Conservation (phyloP, 1,284 basidiomycete species). For the Ustilago loliicola region DNA sequence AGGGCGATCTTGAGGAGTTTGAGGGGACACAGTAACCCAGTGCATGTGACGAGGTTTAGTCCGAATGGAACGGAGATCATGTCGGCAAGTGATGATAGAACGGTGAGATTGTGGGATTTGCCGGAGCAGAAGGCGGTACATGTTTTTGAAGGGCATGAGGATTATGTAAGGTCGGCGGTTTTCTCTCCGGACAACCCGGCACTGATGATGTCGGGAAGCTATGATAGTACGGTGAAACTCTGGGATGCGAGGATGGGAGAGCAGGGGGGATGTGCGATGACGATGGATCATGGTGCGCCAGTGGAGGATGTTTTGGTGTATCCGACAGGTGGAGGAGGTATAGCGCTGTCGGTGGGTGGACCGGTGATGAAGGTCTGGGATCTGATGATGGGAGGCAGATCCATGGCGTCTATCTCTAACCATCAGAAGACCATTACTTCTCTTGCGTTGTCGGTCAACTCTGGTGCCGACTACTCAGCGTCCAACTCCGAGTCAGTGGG, state of each 20-base stretch:
- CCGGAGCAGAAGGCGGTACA: conserved; percentile 85
- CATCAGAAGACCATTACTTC: conserved; percentile 98
- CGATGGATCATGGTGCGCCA: conserved; percentile 74
- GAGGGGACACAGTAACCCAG: conserved; percentile 88
- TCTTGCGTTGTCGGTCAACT: conserved; percentile 72
- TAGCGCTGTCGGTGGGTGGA: conserved; percentile 87
- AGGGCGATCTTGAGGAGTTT: conserved; percentile 93
- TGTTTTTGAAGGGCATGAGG: conserved; percentile 86
- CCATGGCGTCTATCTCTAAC: conserved; percentile 74
- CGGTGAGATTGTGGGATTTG: conserved; percentile 93
- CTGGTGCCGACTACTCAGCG: conserved; percentile 57
- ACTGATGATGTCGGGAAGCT: conserved; percentile 90
- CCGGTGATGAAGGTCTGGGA: conserved; percentile 97
- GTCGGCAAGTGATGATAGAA: conserved; percentile 96
- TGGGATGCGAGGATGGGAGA: conserved; percentile 80
- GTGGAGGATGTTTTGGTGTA: conserved; percentile 96
- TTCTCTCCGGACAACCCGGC: conserved; percentile 86
- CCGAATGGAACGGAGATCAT: conserved; percentile 84
- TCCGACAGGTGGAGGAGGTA: conserved; percentile 81
- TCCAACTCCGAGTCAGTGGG: conserved; percentile 64
- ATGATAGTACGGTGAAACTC: conserved; percentile 90
- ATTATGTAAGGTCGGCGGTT: conserved; percentile 94
- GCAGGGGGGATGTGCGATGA: conserved; percentile 61
- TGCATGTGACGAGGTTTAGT: conserved; percentile 94
- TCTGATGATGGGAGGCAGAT: conserved; percentile 86